Base-by-base conservation (phyloP, 2,329 filamentous ascomycete species). In the Fusarium nematophilum region DNA sequence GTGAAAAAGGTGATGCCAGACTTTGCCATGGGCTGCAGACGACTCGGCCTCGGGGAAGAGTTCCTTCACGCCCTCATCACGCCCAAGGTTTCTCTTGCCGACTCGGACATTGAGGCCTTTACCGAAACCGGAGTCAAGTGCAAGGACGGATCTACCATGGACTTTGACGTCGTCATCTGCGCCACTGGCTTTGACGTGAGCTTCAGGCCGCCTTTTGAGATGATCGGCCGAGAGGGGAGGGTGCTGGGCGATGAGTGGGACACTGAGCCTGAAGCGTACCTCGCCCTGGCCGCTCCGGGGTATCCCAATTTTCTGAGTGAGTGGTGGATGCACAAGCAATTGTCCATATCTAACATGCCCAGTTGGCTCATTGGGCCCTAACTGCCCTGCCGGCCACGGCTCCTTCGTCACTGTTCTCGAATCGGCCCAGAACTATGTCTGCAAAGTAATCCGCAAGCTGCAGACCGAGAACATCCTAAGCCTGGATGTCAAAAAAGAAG, bases 31-130 rank as follows among this genome's bases (percentile, higher is more conserved):
- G 70, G 73, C 9, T 80, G 78, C 55, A 73, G 78, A 38, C 75
- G 79, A 13, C 67, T 80, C 13, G 80, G 78, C 2, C 79, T 78
- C 0, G 79, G 78, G 1, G 74, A 76, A 1, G 78, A 78, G 1
- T 81, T 81, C 51, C 72, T 74, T 3, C 66, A 72, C 17, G 56
- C 67, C 9, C 50, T 74, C 4, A 31, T 46, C 3, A 40, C 66
- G 38, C 42, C 49, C 10, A 72, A 72, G 26, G 63, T 71, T 10
- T 38, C 54, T 17, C 13, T 68, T 5, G 56, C 61, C 8, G 40
- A 52, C 1, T 49, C 42, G 1, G 45, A 48, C 10, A 67, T 68
- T 18, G 10, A 15, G 1, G n/a, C 37, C 4, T 34, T 68, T 3
- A 53, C 44, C 1, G 29, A 57, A 9, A n/a, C 40, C 6, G 65